phyloP scores from a whole-genome alignment of 1,284 basidiomycete species.

The Microbotryum silenes-acaulis region DNA sequence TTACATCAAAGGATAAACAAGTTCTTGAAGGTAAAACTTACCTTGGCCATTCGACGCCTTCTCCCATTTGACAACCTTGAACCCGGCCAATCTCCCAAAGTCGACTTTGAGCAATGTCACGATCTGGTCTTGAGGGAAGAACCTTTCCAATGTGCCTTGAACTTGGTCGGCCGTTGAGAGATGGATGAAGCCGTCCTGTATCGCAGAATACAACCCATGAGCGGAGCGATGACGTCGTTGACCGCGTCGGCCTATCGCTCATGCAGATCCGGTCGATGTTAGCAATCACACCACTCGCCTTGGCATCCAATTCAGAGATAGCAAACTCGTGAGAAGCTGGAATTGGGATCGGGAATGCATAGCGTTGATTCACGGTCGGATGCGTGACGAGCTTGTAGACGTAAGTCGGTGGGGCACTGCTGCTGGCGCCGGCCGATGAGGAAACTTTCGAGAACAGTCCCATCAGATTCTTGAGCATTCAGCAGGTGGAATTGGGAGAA shows the following conservation, averaged over 20 bases:
- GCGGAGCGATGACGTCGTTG: no score
- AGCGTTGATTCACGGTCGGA: not conserved
- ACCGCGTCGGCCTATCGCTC: not conserved
- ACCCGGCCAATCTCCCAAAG: constrained; percentile 40
- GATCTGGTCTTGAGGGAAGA: constrained; percentile 45
- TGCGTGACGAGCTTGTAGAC: no score
- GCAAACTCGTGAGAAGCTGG: constrained; percentile 21
- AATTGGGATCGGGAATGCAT: constrained; percentile 26
- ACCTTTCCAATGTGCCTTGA: constrained; percentile 50
- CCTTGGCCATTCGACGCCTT: constrained; percentile 36
- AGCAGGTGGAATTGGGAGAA: no score
- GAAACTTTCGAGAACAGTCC: no score
- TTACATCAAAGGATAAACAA: no score
- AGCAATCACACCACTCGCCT: not conserved
- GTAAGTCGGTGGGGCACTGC: no score
- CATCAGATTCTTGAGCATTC: no score
- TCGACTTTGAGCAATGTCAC: constrained; percentile 50
- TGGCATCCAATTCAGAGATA: constrained; percentile 19
- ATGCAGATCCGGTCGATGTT: no score
- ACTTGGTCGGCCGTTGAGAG: constrained; percentile 55
- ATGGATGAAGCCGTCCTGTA: constrained; percentile 51
- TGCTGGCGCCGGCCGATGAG: no score
- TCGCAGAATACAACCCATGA: no score
- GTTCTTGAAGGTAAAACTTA: not conserved
- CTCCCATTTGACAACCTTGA: constrained; percentile 48